Percentiles rank a stretch among this genome's conserved stretches.
Evolutionary conservation across 1,284 basidiomycete genomes (phyloP).

Genomic region (Jaminaea rosea): DNA sequence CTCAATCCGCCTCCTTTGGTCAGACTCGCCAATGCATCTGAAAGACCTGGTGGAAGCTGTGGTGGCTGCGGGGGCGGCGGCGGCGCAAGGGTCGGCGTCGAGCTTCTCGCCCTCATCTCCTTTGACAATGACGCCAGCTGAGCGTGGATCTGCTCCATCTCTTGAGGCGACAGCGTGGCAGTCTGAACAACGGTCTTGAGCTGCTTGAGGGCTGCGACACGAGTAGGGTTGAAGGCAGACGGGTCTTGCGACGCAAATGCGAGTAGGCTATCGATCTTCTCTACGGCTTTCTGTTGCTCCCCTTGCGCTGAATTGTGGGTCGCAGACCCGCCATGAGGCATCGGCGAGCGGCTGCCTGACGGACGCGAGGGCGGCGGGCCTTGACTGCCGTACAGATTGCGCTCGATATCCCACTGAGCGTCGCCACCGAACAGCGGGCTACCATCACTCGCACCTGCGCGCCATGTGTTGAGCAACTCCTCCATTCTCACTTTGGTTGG

Average conservation of each 20-base stretch:
- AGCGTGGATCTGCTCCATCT: conserved; percentile 67
- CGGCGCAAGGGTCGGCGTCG: conserved; percentile 21
- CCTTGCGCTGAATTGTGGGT: no score
- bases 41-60: conserved; percentile 4
- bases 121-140: conserved; percentile 61
- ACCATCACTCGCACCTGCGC: conserved; percentile 26
- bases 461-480: conserved; percentile 43
- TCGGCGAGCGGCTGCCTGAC: not conserved
- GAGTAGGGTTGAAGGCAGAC: conserved; percentile 10
- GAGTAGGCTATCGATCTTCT: conserved; percentile 34
- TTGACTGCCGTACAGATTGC: conserved; percentile 32
- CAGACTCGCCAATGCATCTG: conserved; percentile 22
- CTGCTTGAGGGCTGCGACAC: conserved; percentile 50
- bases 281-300: conserved; percentile 15
- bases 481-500: conserved; percentile 40
- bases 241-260: conserved; percentile 30
- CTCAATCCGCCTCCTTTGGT: no score
- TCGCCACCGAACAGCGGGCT: conserved; percentile 34
- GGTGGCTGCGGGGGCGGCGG: conserved; percentile 23
- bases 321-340: no score
- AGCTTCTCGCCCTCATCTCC: conserved; percentile 3
- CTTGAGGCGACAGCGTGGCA: conserved; percentile 65
- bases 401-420: conserved; percentile 39
- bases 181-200: conserved; percentile 65
- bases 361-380: conserved; percentile 14